Evolutionary conservation across 73 alveolate genomes (phyloP).

Genomic region (Tetrahymena malaccensis): DNA sequence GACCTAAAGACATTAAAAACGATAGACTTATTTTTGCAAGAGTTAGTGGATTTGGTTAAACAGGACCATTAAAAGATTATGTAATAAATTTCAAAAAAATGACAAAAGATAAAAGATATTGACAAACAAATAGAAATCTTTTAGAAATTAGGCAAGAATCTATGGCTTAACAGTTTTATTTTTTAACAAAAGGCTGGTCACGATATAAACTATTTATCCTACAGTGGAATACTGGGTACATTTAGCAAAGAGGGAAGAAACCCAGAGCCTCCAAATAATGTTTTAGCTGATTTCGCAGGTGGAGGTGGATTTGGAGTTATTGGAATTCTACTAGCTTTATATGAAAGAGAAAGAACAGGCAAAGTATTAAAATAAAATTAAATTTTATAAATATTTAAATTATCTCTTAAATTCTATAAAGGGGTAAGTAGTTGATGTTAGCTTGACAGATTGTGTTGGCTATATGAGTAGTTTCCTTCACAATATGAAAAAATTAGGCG

Average conservation of each 20-base stretch:
- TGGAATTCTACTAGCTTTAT: constrained; percentile 8
- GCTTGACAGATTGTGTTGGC: constrained; percentile 6
- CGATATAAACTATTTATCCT: constrained; percentile 34
- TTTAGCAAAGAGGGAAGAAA: constrained; percentile 10
- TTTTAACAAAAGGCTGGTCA: constrained; percentile 30
- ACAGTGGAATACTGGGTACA: constrained; percentile 19
- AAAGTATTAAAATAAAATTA: not conserved
- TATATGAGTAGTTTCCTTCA: constrained; percentile 13
- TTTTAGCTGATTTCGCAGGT: constrained; percentile 45
- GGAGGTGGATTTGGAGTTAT: constrained; percentile 28
- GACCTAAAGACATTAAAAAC: constrained; percentile 4
- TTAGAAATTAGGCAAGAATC: not conserved
- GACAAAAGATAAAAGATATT: not conserved
- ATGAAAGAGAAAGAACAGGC: not conserved
- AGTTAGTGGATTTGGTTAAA: constrained; percentile 47
- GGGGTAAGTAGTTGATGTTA: constrained; percentile 22
- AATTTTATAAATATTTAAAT: not conserved
- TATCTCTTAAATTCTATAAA: not conserved
- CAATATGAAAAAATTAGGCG: not conserved
- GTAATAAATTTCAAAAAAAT: not conserved
- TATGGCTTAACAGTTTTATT: not conserved
- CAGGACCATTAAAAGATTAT: constrained; percentile 2
- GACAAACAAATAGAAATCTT: not conserved
- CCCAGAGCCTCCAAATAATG: constrained; percentile 40
- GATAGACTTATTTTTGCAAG: constrained; percentile 39